phyloP scores from a whole-genome alignment of 768 basidiomycete genomes.

The Lepiota brunneoincarnata region DNA sequence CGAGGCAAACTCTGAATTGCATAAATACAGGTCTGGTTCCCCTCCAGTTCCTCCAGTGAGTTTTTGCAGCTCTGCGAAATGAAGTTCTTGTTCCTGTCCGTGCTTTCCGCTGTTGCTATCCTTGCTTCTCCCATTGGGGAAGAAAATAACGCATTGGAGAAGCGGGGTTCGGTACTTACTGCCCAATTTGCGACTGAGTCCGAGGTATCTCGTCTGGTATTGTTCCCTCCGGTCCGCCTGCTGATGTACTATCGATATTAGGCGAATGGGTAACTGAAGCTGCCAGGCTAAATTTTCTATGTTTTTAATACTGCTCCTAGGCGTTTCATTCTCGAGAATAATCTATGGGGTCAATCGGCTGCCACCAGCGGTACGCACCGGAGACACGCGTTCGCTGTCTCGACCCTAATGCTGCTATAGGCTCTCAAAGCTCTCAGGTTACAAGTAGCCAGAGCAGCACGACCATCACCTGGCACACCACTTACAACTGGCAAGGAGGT shows the following conservation, averaged over 20 bases:
- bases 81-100: slow-evolving; percentile 2
- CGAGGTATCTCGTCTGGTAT: slow-evolving; percentile 18
- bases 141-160: slow-evolving; percentile 9
- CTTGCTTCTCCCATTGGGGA: slow-evolving; percentile 7
- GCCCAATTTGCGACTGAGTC: slow-evolving; percentile 28
- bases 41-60: background rate
- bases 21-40: slow-evolving; percentile 1
- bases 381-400: background rate
- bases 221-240: background rate
- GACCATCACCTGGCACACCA: slow-evolving; percentile 28
- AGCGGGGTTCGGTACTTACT: slow-evolving; percentile 26
- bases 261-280: slow-evolving; percentile 16
- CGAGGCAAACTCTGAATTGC: background rate
- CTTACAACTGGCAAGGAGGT: slow-evolving; percentile 31
- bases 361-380: slow-evolving; percentile 22
- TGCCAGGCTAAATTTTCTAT: background rate
- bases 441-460: slow-evolving; percentile 23
- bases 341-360: slow-evolving; percentile 28
- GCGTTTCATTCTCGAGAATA: slow-evolving; percentile 28
- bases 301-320: slow-evolving; percentile 4
- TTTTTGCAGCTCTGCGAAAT: background rate
- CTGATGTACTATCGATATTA: background rate
- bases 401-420: slow-evolving; percentile 11
- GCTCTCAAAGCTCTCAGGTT: slow-evolving; percentile 29
- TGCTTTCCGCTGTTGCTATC: background rate